Conservation (phyloP, 2,329 filamentous ascomycete species). For the Ophiocordyceps sinensis region DNA sequence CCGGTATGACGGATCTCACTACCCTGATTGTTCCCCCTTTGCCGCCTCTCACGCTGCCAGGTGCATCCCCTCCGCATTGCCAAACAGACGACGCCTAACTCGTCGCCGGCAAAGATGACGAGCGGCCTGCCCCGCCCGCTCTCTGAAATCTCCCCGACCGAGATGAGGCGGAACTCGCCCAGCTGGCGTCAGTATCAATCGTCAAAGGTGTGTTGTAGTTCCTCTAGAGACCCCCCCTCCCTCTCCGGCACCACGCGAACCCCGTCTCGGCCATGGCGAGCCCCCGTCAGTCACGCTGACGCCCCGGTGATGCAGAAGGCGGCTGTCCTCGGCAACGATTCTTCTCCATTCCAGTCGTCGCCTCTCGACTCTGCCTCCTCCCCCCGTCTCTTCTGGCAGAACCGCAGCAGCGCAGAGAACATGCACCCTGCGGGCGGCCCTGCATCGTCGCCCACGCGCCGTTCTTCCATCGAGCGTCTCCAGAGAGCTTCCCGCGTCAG, state of each 20-base stretch:
- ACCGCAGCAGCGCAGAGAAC: constrained; percentile 64
- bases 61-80: constrained; percentile 69
- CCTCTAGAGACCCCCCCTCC: neutral
- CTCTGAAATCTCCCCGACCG: constrained; percentile 76
- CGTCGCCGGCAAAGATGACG: constrained; percentile 49
- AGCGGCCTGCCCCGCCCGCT: constrained; percentile 57
- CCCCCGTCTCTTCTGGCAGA: constrained; percentile 85
- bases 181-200: constrained; percentile 58
- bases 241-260: neutral
- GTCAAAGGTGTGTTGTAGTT: constrained; percentile 19
- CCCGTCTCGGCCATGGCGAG: too few relatives aligned
- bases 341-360: constrained; percentile 75
- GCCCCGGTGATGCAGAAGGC: constrained; percentile 39
- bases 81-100: constrained; percentile 41
- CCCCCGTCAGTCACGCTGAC: constrained; percentile 13
- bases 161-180: constrained; percentile 80
- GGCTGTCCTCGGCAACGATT: constrained; percentile 49
- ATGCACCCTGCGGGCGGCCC: constrained; percentile 45
- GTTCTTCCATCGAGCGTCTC: constrained; percentile 87
- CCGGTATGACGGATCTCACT: constrained; percentile 17
- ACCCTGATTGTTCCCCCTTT: constrained; percentile 1
- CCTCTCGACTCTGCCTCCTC: constrained; percentile 56
- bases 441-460: constrained; percentile 57
- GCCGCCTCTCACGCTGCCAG: constrained; percentile 21
- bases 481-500: constrained; percentile 91